Evolutionary conservation across 2,329 filamentous ascomycete genomes (phyloP), one percentile per base, ranked within the genome.

Genomic region (Alternaria consortialis): DNA sequence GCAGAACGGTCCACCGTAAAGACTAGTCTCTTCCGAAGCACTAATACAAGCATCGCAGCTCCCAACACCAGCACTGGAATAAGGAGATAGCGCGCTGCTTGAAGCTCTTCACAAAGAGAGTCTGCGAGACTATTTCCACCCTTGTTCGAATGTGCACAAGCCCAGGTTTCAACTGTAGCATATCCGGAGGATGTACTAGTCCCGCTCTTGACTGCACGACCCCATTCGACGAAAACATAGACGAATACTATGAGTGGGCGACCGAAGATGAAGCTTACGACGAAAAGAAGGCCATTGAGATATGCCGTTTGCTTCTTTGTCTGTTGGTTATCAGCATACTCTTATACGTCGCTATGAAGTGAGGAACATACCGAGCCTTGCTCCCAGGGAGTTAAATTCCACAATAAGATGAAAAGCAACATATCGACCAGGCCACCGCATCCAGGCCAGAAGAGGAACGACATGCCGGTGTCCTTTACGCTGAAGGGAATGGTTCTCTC

Each of bases 361-460:
- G 15, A 37, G 15, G n/a, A 15, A 17, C 36, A n/a, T 37, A 37
- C 36, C n/a, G n/a, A 27, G 40, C 20, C 40, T 27, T 43, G 25
- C 27, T 48, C 7, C 27, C 44, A 50, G 5, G 46, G 42, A 29
- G 54, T 46, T 20, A 32, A n/a, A 3, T 31, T 51, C 52, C 56
- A 53, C 8, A 64, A 37, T 39, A 58, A 46, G 8, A 57, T 48
- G 36, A 65, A 64, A 7, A 65, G 50, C 7, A 58, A 13, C 46
- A 56, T 60, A 48, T 68, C 59, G 7, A 66, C 57, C 11, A 66
- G 37, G 23, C 62, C 62, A 29, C 66, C 60, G 7, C 52, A 58
- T 7, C 61, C 64, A 43, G 64, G 57, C 66, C 64, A 66, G 39
- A 68, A 64, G 17, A 68, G 47, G n/a, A 66, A 37, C 12, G 50